Percentiles rank a stretch among this genome's conserved stretches.
Evolutionary conservation across 176 grass and related monocot species (phyloP).

Genomic region (Carex littledalei): DNA sequence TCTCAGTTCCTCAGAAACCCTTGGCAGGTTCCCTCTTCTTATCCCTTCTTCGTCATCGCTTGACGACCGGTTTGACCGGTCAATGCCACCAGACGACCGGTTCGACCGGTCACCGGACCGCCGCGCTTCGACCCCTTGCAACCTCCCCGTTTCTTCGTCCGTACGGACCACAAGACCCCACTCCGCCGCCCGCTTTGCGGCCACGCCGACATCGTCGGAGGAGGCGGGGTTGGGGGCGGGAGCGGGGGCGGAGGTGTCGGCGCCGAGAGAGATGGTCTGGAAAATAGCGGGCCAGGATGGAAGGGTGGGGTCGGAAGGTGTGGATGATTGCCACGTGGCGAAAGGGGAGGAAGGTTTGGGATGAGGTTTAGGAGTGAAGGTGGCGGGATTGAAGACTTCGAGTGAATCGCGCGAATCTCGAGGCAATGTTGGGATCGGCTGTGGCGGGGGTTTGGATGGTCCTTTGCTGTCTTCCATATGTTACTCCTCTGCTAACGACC

Average conservation of each 20-base stretch:
- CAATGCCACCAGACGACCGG: background rate
- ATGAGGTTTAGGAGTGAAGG: background rate
- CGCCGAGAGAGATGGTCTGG: background rate
- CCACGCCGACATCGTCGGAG: slow-evolving; percentile 33
- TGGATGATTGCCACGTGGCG: slow-evolving; percentile 26
- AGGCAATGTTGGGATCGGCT: slow-evolving; percentile 21
- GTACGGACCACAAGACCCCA: slow-evolving; percentile 86
- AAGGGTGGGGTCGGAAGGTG: background rate
- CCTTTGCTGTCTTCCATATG: slow-evolving; percentile 22
- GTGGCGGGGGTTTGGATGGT: background rate
- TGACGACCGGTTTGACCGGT: background rate
- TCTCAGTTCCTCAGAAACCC: slow-evolving; percentile 84
- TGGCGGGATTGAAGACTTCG: slow-evolving; percentile 69
- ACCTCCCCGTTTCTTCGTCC: slow-evolving; percentile 66
- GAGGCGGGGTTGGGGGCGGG: background rate
- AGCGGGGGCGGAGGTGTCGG: background rate
- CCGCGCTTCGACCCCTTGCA: slow-evolving; percentile 54
- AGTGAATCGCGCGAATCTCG: slow-evolving; percentile 88
- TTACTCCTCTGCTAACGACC: background rate
- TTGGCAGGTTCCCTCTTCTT: slow-evolving; percentile 37
- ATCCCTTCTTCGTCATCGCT: slow-evolving; percentile 2
- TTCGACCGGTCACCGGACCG: slow-evolving; percentile 28
- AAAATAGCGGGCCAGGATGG: slow-evolving; percentile 22
- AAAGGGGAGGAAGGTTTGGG: slow-evolving; percentile 10
- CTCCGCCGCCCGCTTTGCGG: slow-evolving; percentile 61